These are phyloP conservation scores for Trichomonascaceae sp. DNA, from an alignment of 1,139 yeast genomes.

Conservation along the genomic window DNA sequence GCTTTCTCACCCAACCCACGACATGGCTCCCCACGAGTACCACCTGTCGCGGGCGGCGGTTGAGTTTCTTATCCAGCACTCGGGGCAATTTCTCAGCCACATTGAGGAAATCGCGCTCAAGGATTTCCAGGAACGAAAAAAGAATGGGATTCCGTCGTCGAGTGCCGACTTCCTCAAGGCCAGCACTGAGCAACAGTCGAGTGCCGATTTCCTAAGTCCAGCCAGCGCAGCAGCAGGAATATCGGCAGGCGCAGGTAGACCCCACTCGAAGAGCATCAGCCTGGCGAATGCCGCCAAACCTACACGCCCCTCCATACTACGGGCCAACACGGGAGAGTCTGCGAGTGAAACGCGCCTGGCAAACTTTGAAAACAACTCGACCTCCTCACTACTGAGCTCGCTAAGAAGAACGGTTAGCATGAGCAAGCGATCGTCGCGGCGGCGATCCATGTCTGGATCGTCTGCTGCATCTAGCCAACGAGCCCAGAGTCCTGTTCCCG, in stretches of 20 bases:
- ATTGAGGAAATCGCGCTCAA: conserved; percentile 22
- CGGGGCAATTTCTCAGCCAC: conserved; percentile 55
- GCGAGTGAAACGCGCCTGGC: conserved; percentile 1
- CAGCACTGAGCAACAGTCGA: neutral
- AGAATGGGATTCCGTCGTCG: neutral
- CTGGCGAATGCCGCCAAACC: neutral
- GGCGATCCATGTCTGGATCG: conserved; percentile 12
- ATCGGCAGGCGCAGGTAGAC: neutral
- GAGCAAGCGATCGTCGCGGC: conserved; percentile 11
- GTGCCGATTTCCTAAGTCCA: neutral
- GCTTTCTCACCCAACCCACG: conserved; percentile 83
- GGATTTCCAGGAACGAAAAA: conserved; percentile 17
- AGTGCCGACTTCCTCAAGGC: neutral
- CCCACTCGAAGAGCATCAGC: conserved; percentile 1
- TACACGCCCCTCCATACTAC: neutral
- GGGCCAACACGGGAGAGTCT: neutral
- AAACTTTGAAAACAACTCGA: neutral
- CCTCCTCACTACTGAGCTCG: conserved; percentile 8
- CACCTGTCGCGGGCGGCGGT: conserved; percentile 77
- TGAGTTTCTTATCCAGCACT: conserved; percentile 75
- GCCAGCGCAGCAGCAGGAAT: neutral
- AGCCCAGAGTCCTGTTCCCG: too few relatives aligned
- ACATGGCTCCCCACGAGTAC: conserved; percentile 83
- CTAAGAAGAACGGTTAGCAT: conserved; percentile 15
- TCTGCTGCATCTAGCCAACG: conserved; percentile 9